Base-by-base conservation (phyloP, 805 yeast species). In the Yamadazyma kitorensis region DNA sequence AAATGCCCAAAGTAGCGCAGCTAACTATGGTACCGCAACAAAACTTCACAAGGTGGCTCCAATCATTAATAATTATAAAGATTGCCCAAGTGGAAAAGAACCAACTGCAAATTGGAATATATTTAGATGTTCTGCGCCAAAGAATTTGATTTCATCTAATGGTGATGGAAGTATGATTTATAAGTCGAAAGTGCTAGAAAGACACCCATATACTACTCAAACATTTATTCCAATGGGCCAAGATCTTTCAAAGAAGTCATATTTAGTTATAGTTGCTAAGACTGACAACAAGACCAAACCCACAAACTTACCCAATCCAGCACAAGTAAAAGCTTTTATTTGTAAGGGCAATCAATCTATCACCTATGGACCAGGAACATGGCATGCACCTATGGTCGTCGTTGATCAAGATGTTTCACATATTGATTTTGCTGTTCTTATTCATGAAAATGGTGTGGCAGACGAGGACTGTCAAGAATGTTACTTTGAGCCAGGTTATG, bases 301-400 rank as follows among this genome's bases (percentile, higher is more conserved):
- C 3, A 55, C 54, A 5, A 59, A 53, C 6, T 47, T 79, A 27
- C 96, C 96, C 0, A 85, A 83, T 46, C 71, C 75, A n/a, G 45
- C 60, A 2, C 59, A 74, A 0, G 48, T 81, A 8, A 70, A 65
- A 44, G 95, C 95, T 0, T 89, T 88, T 49, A 45, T 77, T 5
- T 86, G 89, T 44, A 71, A 62, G 36, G 96, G 95, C 0, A 81
- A 85, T 54, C 96, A 88, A 52, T 85, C 95, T 0, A 87, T 89
- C 4, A 89, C 96, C 0, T 88, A 88, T 55, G 94, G 88, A 0
- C 76, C 73, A 9, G 86, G 83, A 1, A 76, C 82, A 4, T 89
- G 98, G 98, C 98, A 89, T 55, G 95, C 97, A 0, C 97, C 98
- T 3, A 89, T 89, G 98, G 82, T 91, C 15, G 91, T 86, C 2